phyloP scores from a whole-genome alignment of 106 monocot genomes.

The Gastrodia elata region DNA sequence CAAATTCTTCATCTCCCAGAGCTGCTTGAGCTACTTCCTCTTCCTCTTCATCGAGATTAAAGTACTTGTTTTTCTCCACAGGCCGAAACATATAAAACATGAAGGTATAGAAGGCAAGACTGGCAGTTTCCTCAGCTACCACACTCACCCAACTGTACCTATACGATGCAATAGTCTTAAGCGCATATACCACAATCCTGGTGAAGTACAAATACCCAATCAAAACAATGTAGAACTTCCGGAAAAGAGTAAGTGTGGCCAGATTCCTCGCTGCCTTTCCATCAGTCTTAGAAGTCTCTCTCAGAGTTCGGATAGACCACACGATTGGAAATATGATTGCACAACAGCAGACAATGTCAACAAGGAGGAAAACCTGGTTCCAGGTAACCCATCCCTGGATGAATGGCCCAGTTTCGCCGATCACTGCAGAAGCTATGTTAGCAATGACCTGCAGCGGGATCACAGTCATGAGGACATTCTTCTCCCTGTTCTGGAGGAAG shows the following conservation, averaged over 20 bases:
- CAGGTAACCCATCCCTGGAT: conserved; percentile 68
- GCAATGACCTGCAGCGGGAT: conserved; percentile 86
- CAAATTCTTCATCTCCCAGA: conserved; percentile 77
- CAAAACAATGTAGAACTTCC: conserved; percentile 80
- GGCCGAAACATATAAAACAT: conserved; percentile 94
- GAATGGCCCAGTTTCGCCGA: conserved; percentile 86
- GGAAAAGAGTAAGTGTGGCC: conserved; percentile 75
- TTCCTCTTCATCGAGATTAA: conserved; percentile 75
- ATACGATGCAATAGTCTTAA: conserved; percentile 64
- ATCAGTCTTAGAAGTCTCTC: conserved; percentile 88
- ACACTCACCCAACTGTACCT: conserved; percentile 87
- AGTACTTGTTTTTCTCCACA: conserved; percentile 80
- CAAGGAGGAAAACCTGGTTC: conserved; percentile 78
- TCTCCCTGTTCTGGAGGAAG: conserved; percentile 89
- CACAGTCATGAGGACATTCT: conserved; percentile 89
- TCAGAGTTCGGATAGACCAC: conserved; percentile 73
- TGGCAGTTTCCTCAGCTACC: conserved; percentile 55
- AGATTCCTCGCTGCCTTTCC: conserved; percentile 89
- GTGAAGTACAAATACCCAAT: conserved; percentile 93
- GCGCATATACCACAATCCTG: conserved; percentile 86
- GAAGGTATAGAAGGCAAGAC: conserved; percentile 59
- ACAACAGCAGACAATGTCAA: conserved; percentile 81
- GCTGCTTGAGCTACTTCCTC: conserved; percentile 73
- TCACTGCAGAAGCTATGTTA: conserved; percentile 76
- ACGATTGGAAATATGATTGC: conserved; percentile 84